Percentiles rank a stretch among this genome's conserved stretches.
phyloP scores from a whole-genome alignment of 2,329 filamentous ascomycete genomes.

The Xylariaceae sp. region DNA sequence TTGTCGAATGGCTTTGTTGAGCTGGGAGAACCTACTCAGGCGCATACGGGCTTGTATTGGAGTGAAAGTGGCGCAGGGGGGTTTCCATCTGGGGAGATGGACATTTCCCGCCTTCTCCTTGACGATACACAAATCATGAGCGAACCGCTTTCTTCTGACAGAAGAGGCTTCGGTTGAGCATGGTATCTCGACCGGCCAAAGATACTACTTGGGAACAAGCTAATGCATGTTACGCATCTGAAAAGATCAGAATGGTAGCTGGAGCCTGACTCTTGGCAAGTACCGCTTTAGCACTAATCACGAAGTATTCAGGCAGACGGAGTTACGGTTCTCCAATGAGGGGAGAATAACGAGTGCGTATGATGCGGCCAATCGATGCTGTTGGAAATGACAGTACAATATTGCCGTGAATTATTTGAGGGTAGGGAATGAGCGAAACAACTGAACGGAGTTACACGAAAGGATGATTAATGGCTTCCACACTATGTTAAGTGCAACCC shows the following conservation, averaged over 20 bases:
- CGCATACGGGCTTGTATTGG: conserved; percentile 52
- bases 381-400: neutral
- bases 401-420: conserved; percentile 1
- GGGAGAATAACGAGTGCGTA: conserved; percentile 11
- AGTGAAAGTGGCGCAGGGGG: conserved; percentile 48
- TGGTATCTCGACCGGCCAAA: neutral
- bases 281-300: neutral
- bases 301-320: neutral
- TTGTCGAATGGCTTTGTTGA: conserved; percentile 41
- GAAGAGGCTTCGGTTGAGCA: conserved; percentile 38
- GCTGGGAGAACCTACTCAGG: conserved; percentile 43
- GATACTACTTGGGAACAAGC: conserved; percentile 1
- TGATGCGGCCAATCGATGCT: conserved; percentile 12
- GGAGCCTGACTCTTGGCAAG: conserved; percentile 1
- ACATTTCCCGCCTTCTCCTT: conserved; percentile 64
- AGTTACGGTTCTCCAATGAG: neutral
- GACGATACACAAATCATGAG: conserved; percentile 52
- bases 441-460: conserved; percentile 2
- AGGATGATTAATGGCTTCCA: conserved; percentile 6
- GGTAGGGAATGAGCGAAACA: conserved; percentile 2
- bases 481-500: conserved; percentile 14
- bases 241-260: neutral
- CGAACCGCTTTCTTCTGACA: conserved; percentile 34
- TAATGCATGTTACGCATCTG: neutral
- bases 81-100: conserved; percentile 60